These are phyloP conservation scores for Ambrosia artemisiifolia DNA, from an alignment of 129 eudicot species.

Conservation along the genomic window DNA sequence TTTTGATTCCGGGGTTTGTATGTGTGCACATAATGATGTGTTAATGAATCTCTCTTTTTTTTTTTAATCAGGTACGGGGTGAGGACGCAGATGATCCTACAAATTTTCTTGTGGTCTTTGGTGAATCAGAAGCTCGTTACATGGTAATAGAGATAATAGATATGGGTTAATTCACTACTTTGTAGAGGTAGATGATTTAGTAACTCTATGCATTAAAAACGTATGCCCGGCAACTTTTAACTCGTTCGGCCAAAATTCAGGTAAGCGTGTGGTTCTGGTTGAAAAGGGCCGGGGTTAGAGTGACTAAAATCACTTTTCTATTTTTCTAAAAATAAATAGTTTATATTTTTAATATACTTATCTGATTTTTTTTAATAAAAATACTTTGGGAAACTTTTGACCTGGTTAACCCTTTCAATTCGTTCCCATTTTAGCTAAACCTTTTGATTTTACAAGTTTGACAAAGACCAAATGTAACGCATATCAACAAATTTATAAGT, in stretches of 20 bases:
- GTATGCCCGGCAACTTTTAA: neutral
- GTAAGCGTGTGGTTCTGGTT: neutral
- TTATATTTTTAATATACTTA: neutral
- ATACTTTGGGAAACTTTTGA: neutral
- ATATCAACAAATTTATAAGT: neutral
- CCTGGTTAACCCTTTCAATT: neutral
- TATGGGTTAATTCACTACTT: neutral
- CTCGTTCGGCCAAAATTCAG: neutral
- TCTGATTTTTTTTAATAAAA: neutral
- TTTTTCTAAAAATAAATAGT: neutral
- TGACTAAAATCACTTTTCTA: neutral
- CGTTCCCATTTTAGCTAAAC: neutral
- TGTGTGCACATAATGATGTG: neutral
- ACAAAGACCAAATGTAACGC: neutral
- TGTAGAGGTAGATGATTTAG: neutral
- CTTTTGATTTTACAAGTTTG: neutral
- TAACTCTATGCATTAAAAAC: neutral
- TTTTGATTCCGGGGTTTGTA: neutral
- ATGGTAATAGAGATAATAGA: slow-evolving; percentile 39
- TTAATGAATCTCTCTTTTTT: neutral
- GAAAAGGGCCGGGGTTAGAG: neutral
- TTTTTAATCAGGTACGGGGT: slow-evolving; percentile 68
- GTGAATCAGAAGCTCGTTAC: slow-evolving; percentile 72
- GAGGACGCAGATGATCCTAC: slow-evolving; percentile 86
- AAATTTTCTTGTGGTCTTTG: slow-evolving; percentile 81